Evolutionary conservation across 495 filamentous ascomycete species (phyloP).

Genomic region (Rusavskia elegans): DNA sequence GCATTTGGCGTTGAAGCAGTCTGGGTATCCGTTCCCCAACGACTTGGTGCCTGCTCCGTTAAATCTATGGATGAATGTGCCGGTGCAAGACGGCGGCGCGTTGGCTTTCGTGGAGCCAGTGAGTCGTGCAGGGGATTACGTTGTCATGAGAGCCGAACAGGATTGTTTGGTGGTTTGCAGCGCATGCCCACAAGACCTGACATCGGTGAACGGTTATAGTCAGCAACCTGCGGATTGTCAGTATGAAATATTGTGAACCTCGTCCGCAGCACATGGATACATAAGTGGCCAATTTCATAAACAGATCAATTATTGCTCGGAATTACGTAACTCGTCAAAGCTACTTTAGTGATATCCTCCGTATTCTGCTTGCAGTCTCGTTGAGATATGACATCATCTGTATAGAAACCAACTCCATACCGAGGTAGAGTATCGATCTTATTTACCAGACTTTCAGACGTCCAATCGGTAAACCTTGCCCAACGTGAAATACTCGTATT

Average conservation of each 20-base stretch:
- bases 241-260: not conserved
- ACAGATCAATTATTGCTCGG: no score
- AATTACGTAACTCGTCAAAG: no score
- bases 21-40: not conserved
- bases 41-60: constrained; percentile 18
- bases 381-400: no score
- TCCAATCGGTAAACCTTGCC: no score
- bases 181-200: constrained; percentile 28
- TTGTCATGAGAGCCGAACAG: constrained; percentile 19
- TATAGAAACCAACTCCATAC: no score
- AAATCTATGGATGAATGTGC: constrained; percentile 32
- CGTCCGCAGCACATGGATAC: no score
- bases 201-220: constrained; percentile 17
- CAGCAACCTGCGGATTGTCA: not conserved
- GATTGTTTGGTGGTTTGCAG: constrained; percentile 24
- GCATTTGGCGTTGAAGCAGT: constrained; percentile 16
- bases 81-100: constrained; percentile 16
- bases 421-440: no score
- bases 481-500: no score
- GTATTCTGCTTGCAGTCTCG: no score
- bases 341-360: no score
- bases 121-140: constrained; percentile 21
- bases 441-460: no score
- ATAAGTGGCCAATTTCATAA: no score
- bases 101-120: constrained; percentile 18